A percentile compares a stretch with the other conserved stretches of the same genome.
phyloP scores from a whole-genome alignment of 139 green algal species.

The Picochlorum sp. region DNA sequence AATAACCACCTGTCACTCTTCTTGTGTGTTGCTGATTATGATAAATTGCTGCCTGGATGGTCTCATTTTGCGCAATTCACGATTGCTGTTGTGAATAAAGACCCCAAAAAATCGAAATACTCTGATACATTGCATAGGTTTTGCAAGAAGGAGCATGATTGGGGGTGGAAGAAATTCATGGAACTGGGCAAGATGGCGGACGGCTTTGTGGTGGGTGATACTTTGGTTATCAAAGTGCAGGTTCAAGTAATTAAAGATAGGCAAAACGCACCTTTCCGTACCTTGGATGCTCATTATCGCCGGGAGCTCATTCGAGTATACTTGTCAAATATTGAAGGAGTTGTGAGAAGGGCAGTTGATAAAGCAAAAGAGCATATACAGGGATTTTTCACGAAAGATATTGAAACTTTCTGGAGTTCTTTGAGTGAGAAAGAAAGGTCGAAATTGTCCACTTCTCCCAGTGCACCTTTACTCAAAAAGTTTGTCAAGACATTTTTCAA shows the following conservation, averaged over 20 bases:
- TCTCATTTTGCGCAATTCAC: conserved; percentile 98
- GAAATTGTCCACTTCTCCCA: conserved; percentile 44
- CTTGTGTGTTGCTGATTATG: conserved; percentile 97
- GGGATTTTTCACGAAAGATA: conserved; percentile 16
- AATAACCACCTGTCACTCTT: conserved; percentile 97
- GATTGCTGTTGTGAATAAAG: conserved; percentile 97
- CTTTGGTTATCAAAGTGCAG: conserved; percentile 94
- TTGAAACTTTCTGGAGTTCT: conserved; percentile 58
- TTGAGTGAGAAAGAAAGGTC: conserved; percentile 38
- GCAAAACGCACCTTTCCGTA: conserved; percentile 73
- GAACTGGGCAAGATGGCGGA: conserved; percentile 79
- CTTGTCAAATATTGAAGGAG: conserved; percentile 93
- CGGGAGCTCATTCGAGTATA: conserved; percentile 96
- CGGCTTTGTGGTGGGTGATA: conserved; percentile 87
- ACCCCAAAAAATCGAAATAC: conserved; percentile 98
- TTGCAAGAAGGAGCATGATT: conserved; percentile 99
- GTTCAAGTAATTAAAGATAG: conserved; percentile 85
- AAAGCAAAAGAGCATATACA: conserved; percentile 49
- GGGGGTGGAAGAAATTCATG: conserved; percentile 99
- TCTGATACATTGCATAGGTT: conserved; percentile 97
- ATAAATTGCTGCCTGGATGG: conserved; percentile 98
- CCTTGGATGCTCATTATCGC: conserved; percentile 91
- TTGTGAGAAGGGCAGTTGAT: conserved; percentile 88
- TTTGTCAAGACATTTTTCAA: conserved; percentile 97
- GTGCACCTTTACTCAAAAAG: conserved; percentile 73